Evolutionary conservation across 768 basidiomycete genomes (phyloP), one percentile per base, ranked within the genome.

Genomic region (Suillus occidentalis): DNA sequence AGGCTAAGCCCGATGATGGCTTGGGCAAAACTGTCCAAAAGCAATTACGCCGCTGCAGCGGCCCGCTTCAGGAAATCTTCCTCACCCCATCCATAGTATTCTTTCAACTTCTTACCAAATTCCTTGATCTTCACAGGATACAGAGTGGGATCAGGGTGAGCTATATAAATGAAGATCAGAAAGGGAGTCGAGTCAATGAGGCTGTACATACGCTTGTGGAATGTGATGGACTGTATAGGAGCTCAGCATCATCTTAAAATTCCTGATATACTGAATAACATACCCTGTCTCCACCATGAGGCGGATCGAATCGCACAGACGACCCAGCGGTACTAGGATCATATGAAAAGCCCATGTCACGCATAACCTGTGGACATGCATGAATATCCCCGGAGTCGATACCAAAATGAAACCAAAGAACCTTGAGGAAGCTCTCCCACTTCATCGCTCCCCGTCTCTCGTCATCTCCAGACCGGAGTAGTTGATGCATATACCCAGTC

Each of bases 231-330:
- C 87, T 91, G 62, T 16, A 28, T 47, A 31, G 14, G 45, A 9
- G 36, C 47, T 39, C 25, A 58, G 62, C 20, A 60, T 63, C 57
- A 67, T 37, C 65, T 64, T 9, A 58, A 9, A 45, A 60, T 50
- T 39, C 42, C 10, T 16, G 56, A 45, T 63, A 40, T 16, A 37
- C 43, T 34, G 36, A 36, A 36, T 9, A 43, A 47, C 82, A 73
- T 66, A 85, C 84, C 65, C 72, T 78, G 69, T 85, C 84, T 49
- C 69, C 74, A 50, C 74, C 71, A 69, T 87, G 79, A 20, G 90
- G 92, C 57, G 91, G 91, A 74, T 91, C 87, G 71, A 94, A 94
- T 43, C 91, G 84, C 42, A 94, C 92, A 73, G 90, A 90, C 12
- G 91, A 92, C 3, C 92, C 92, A 22, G 91, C 90, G 3, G 90